phyloP scores from a whole-genome alignment of 1,284 basidiomycete genomes.

The Serendipita sp. region DNA sequence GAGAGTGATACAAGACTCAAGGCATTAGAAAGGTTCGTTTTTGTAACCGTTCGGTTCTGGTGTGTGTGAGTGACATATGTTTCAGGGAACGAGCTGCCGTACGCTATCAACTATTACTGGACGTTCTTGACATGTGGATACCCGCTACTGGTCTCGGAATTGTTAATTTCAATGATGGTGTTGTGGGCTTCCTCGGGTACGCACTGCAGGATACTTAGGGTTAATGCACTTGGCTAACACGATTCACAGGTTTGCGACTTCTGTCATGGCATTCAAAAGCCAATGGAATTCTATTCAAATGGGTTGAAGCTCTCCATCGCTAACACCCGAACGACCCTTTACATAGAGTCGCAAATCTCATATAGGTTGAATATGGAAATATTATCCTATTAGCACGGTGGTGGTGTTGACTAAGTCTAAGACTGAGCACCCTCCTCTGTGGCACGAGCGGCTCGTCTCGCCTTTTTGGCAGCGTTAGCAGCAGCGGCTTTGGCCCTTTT shows the following conservation, averaged over 20 bases:
- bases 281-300: conserved; percentile 12
- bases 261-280: conserved; percentile 14
- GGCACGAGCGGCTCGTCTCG: conserved; percentile 45
- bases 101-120: conserved; percentile 67
- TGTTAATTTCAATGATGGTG: conserved; percentile 73
- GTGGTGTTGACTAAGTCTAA: neutral
- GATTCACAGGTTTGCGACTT: conserved; percentile 12
- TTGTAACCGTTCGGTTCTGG: neutral
- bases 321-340: no score
- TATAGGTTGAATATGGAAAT: neutral
- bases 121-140: conserved; percentile 74
- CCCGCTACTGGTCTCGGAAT: conserved; percentile 76
- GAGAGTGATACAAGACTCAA: conserved; percentile 48
- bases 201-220: conserved; percentile 16
- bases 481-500: conserved; percentile 67
- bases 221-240: neutral
- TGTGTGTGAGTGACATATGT: neutral
- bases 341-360: no score
- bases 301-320: neutral
- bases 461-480: conserved; percentile 91
- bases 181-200: conserved; percentile 72
- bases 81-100: conserved; percentile 47
- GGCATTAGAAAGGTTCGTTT: conserved; percentile 40
- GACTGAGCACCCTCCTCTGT: conserved; percentile 16
- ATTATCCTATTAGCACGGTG: neutral